Conservation (phyloP, 1,284 basidiomycete species). For the Cerrena zonata region DNA sequence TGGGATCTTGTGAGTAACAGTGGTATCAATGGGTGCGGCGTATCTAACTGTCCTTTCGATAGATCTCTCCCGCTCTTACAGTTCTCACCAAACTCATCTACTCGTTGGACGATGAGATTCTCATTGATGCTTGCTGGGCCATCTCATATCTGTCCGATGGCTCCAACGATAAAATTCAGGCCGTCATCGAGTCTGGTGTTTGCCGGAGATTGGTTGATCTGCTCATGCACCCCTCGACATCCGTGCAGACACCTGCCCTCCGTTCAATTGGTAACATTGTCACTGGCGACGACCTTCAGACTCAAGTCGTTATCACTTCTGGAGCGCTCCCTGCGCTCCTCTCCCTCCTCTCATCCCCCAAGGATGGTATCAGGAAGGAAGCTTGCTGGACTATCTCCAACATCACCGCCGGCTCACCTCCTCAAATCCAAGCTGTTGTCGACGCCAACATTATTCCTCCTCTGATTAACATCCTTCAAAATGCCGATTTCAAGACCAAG, state of each 20-base stretch:
- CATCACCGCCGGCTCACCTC: conserved; percentile 92
- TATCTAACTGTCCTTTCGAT: conserved; percentile 13
- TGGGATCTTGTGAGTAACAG: conserved; percentile 74
- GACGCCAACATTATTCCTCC: conserved; percentile 93
- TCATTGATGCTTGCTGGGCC: conserved; percentile 99
- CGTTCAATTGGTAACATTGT: conserved; percentile 99
- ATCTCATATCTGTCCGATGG: conserved; percentile 99
- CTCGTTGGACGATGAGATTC: conserved; percentile 96
- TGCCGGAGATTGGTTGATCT: conserved; percentile 96
- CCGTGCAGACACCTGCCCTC: conserved; percentile 97
- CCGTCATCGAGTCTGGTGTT: conserved; percentile 97
- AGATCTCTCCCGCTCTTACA: conserved; percentile 95
- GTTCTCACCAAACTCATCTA: conserved; percentile 98
- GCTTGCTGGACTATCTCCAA: conserved; percentile 99
- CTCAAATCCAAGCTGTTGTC: conserved; percentile 89
- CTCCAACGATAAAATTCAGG: conserved; percentile 99
- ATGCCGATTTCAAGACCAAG: conserved; percentile 98
- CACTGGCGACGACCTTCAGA: conserved; percentile 97
- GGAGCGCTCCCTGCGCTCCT: conserved; percentile 92
- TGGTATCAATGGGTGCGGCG: conserved; percentile 3
- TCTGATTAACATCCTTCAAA: conserved; percentile 94
- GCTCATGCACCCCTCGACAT: conserved; percentile 94
- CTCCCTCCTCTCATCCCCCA: conserved; percentile 86
- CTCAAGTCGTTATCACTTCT: conserved; percentile 95
- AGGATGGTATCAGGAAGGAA: conserved; percentile 94